A percentile compares a stretch with the other conserved stretches of the same genome.
phyloP scores from a whole-genome alignment of 2,329 filamentous ascomycete species.

The Cryphonectria nitschkei region DNA sequence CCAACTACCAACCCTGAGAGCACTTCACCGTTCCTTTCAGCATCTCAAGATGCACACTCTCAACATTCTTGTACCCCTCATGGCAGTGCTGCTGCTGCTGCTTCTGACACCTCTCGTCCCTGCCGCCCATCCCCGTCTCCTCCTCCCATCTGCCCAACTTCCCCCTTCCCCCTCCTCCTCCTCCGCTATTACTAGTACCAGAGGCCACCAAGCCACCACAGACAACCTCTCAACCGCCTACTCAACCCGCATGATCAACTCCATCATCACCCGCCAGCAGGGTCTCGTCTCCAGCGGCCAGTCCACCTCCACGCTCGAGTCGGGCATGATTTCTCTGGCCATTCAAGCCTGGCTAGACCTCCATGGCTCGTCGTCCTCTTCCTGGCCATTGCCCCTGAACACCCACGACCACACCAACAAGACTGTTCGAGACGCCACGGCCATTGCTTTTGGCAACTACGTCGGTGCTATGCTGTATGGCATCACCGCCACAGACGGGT shows the following conservation, averaged over 20 bases:
- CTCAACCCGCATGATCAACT: slow-evolving; percentile 22
- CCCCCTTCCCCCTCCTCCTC: background rate
- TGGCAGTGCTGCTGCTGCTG: background rate
- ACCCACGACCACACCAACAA: background rate
- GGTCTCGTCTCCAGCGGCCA: slow-evolving; percentile 16
- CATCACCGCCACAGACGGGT: slow-evolving; percentile 43
- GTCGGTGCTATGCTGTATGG: slow-evolving; percentile 43
- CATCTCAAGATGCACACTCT: background rate
- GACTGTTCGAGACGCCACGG: background rate
- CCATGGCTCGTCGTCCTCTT: slow-evolving; percentile 7
- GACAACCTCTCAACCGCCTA: slow-evolving; percentile 3
- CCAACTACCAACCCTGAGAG: background rate
- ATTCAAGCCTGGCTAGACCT: slow-evolving; percentile 25
- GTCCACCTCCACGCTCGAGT: slow-evolving; percentile 22
- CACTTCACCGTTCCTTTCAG: too few species aligned
- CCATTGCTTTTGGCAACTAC: slow-evolving; percentile 5
- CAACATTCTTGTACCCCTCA: background rate
- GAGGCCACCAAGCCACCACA: background rate
- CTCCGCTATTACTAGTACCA: background rate
- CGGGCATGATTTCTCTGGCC: slow-evolving; percentile 22
- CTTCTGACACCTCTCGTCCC: background rate
- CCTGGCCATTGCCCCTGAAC: background rate
- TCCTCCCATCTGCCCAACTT: background rate
- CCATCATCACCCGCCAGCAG: slow-evolving; percentile 25
- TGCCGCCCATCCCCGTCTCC: background rate